A percentile compares a stretch with the other conserved stretches of the same genome.
These are phyloP conservation scores for Arctostaphylos glauca DNA, from an alignment of 148 eudicot species.

Conservation along the genomic window DNA sequence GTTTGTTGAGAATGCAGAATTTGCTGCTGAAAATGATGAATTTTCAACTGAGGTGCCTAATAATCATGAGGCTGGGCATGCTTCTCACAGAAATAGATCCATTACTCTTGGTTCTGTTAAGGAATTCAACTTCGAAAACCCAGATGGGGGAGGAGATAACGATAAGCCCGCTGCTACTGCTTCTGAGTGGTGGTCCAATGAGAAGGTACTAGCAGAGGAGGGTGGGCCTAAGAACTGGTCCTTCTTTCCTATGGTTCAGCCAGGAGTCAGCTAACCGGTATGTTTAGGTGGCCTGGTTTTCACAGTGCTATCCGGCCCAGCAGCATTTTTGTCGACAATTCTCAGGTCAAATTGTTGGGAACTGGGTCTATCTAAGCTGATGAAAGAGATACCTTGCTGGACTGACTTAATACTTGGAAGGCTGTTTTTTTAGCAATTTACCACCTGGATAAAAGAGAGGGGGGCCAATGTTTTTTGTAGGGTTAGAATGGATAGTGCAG, in stretches of 20 bases:
- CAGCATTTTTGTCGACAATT: not conserved
- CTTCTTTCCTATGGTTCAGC: constrained; percentile 78
- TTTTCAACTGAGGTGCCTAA: constrained; percentile 24
- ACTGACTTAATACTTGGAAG: constrained; percentile 10
- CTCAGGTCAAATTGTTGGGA: not conserved
- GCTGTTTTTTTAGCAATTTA: constrained; percentile 13
- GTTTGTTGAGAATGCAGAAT: constrained; percentile 25
- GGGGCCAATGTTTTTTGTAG: constrained; percentile 13
- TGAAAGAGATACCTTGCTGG: constrained; percentile 5
- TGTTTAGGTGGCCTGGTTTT: not conserved
- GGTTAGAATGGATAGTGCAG: constrained; percentile 10
- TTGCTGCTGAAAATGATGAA: constrained; percentile 20
- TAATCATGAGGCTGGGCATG: constrained; percentile 25
- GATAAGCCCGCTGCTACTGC: constrained; percentile 37
- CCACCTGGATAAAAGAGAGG: not conserved
- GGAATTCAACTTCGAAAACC: constrained; percentile 80
- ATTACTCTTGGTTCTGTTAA: constrained; percentile 72
- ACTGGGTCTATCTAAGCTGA: not conserved
- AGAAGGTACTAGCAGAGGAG: constrained; percentile 53
- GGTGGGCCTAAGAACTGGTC: constrained; percentile 66
- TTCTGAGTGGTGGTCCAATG: constrained; percentile 87
- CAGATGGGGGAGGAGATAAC: constrained; percentile 51
- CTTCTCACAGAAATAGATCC: constrained; percentile 60
- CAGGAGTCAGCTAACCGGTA: constrained; percentile 55
- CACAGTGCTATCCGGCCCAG: not conserved